A percentile compares a stretch with the other conserved stretches of the same genome.
These are phyloP conservation scores for Venturia effusa DNA, from an alignment of 2,329 filamentous ascomycete species.

Conservation along the genomic window DNA sequence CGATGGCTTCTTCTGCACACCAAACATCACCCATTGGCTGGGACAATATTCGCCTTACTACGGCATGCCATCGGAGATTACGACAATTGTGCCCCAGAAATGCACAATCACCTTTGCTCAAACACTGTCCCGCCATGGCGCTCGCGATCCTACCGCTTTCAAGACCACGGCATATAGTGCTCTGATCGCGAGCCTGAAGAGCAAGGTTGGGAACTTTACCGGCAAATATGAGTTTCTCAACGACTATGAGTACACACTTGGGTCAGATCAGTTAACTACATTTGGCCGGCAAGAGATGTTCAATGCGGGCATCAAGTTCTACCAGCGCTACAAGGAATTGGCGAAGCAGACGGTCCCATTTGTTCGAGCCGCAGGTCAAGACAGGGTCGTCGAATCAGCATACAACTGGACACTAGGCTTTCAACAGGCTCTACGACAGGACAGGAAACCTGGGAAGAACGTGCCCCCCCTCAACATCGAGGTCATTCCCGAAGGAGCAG, in stretches of 20 bases:
- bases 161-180: slow-evolving; percentile 56
- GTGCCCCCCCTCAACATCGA: slow-evolving; percentile 46
- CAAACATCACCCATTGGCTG: slow-evolving; percentile 57
- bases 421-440: slow-evolving; percentile 37
- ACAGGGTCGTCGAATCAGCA: slow-evolving; percentile 64
- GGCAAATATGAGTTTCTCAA: slow-evolving; percentile 58
- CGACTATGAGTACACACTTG: slow-evolving; percentile 60
- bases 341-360: slow-evolving; percentile 52
- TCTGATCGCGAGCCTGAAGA: slow-evolving; percentile 57
- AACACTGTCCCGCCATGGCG: slow-evolving; percentile 74
- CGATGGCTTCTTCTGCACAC: slow-evolving; percentile 52
- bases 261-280: slow-evolving; percentile 55
- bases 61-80: slow-evolving; percentile 57
- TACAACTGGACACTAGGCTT: slow-evolving; percentile 67
- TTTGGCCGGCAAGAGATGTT: slow-evolving; percentile 62
- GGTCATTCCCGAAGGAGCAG: slow-evolving; percentile 56
- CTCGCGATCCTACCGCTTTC: slow-evolving; percentile 62
- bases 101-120: slow-evolving; percentile 73
- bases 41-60: slow-evolving; percentile 86
- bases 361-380: slow-evolving; percentile 57
- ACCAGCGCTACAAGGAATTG: slow-evolving; percentile 57
- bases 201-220: slow-evolving; percentile 43
- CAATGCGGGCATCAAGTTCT: slow-evolving; percentile 68
- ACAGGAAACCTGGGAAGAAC: slow-evolving; percentile 26
- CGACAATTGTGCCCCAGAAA: slow-evolving; percentile 47